phyloP scores from a whole-genome alignment of 1,284 basidiomycete genomes.

The Jaminaea rosea region DNA sequence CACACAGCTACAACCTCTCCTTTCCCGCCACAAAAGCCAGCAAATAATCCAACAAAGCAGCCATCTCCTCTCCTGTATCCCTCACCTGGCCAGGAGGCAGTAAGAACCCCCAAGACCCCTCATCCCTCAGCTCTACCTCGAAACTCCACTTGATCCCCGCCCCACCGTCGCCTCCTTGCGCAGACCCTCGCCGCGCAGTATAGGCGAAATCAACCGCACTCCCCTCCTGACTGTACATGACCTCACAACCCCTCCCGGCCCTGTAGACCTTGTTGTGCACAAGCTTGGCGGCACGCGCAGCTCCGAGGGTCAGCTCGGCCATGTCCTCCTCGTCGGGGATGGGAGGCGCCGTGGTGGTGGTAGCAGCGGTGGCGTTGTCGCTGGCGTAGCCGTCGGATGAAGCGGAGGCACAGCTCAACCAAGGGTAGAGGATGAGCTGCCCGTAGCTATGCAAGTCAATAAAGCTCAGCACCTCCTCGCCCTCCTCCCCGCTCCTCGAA shows the following conservation, averaged over 20 bases:
- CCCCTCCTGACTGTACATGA: conserved; percentile 18
- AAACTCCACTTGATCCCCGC: conserved; percentile 65
- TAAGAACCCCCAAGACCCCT: conserved; percentile 65
- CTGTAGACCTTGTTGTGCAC: conserved; percentile 56
- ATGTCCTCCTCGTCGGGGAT: conserved; percentile 73
- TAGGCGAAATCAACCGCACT: conserved; percentile 5
- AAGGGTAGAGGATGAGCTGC: conserved; percentile 50
- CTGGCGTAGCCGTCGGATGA: neutral
- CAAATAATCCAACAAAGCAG: neutral
- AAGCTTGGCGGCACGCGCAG: conserved; percentile 57
- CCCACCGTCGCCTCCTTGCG: conserved; percentile 61
- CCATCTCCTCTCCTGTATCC: neutral
- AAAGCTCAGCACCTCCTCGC: conserved; percentile 55
- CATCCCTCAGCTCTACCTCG: conserved; percentile 68
- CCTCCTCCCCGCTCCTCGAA: conserved; percentile 54
- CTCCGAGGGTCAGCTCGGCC: conserved; percentile 66
- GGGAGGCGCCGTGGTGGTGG: conserved; percentile 14
- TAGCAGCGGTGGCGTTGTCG: neutral
- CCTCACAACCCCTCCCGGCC: conserved; percentile 61
- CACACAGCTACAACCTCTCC: neutral
- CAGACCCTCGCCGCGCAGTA: conserved; percentile 63
- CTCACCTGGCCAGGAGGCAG: neutral
- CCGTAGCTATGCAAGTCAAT: conserved; percentile 74
- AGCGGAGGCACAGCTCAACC: neutral
- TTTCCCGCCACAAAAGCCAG: neutral